Base-by-base conservation (phyloP, 129 eudicot genomes). In the Cynara cardunculus region DNA sequence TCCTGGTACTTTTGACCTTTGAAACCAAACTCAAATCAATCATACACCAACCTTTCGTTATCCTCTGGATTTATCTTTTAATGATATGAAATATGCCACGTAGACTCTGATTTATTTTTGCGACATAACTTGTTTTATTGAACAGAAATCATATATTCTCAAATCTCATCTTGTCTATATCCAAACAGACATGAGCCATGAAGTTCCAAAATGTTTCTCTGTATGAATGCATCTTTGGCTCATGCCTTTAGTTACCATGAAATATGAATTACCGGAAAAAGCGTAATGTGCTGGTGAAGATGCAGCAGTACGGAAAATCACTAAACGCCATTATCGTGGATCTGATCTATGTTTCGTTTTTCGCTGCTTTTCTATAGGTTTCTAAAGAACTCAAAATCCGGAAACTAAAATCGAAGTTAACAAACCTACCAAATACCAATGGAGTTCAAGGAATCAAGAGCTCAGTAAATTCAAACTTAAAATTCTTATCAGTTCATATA, bases 361-460 rank as follows among this genome's bases (percentile, higher is more conserved):
- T 56, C 3, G 0, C 9, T 18, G 7, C 22, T 18, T 53, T 49
- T 49, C 21, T 49, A 14, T 3, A 13, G 61, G 6, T 75, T 18
- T 28, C 49, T 49, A 9, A 2, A 8, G 13, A 66, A 65, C 14
- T 35, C 81, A 77, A 65, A 34, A 35, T 77, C 81, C 37, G 18
- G 39, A 65, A 66, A 25, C 7, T 27, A 3, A 66, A 65, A 25
- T 74, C 39, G 65, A 31, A 62, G 21, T 61, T 35, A 79, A 39
- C 76, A 53, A 37, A 22, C 24, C 35, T 70, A 79, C 69, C 77
- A 70, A 70, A 13, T 70, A 79, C 69, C 61, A 70, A 79, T 21
- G 59, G 53, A 56, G 71, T 70, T 49, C 71, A 46, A 26, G 49
- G 19, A 74, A 49, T 28, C 13, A 64, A 14, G 37, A 66, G 12